Evolutionary conservation across 2,329 filamentous ascomycete genomes (phyloP), one percentile per base, ranked within the genome.

Genomic region (Phaeosphaeriaceae sp.): DNA sequence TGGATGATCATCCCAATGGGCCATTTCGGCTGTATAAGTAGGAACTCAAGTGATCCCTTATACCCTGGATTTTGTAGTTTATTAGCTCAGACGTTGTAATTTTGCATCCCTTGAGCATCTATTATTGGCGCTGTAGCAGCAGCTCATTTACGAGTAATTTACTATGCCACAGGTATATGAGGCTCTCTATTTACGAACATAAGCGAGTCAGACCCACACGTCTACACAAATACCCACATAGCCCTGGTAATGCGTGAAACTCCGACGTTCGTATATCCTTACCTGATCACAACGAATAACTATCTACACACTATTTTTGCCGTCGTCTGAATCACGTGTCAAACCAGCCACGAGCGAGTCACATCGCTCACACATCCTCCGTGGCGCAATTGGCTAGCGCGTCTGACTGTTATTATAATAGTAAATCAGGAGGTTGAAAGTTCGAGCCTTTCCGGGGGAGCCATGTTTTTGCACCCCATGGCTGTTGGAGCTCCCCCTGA

Each of bases 311-410:
- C 2, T 3, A 35, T 18, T 26, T 28, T 9, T 5, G 1, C 12
- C 2, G 3, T 15, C 9, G 18, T 17, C 36, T 39, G 44, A 51
- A 61, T 61, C 56, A 53, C 52, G 54, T 52, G 50, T 52, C 43
- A 33, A 39, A 50, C 50, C 53, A 54, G 41, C 52, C 50, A 57
- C 44, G 49, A 54, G 53, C 54, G 45, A 42, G 15, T 30, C 17
- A 13, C 11, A 30, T 23, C 15, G 46, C 50, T 56, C 48, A 26
- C 23, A 54, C 23, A 66, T 74, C 71, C 70, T 72, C 71, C 69
- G 67, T 74, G 72, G 71, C 72, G 73, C 73, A 75, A 75, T 75
- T 82, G 81, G 80, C 79, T 83, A 83, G 80, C 80, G 80, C 80
- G 81, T 83, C 77, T 79, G 80, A 82, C 80, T 83, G 80, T 83